Evolutionary conservation across 805 yeast genomes (phyloP).

Genomic region (Naumovozyma baii): DNA sequence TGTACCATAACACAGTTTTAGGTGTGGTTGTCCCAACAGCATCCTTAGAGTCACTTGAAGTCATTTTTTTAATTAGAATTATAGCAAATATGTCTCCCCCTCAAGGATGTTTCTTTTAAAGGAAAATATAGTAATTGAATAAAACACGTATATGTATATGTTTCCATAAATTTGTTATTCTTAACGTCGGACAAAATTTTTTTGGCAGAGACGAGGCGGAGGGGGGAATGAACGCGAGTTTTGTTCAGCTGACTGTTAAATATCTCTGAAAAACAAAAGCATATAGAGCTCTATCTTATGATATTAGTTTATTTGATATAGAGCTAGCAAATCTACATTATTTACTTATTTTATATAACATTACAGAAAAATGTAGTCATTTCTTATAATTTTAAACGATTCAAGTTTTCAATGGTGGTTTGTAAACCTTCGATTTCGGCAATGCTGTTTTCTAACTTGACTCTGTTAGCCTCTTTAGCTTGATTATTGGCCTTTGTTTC

Average conservation of each 20-base stretch:
- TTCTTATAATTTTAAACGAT: constrained; percentile 53
- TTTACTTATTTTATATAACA: not conserved
- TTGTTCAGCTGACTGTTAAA: too few relatives aligned
- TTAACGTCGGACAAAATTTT: not conserved
- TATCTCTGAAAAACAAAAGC: too few relatives aligned
- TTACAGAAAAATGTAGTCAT: not conserved
- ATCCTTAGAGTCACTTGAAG: not conserved
- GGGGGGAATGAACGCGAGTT: too few relatives aligned
- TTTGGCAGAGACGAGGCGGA: not conserved
- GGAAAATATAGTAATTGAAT: too few relatives aligned
- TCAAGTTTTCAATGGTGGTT: constrained; percentile 75
- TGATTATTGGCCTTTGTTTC: constrained; percentile 74
- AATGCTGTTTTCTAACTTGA: constrained; percentile 54
- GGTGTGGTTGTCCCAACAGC: constrained; percentile 28
- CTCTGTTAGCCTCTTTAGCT: constrained; percentile 67
- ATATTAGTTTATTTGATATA: not conserved
- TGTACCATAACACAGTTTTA: constrained; percentile 57
- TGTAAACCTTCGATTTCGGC: constrained; percentile 90
- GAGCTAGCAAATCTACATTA: not conserved
- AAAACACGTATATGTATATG: too few relatives aligned
- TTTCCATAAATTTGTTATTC: too few relatives aligned
- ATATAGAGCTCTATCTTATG: not conserved
- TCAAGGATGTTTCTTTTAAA: too few relatives aligned
- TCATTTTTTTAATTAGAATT: not conserved
- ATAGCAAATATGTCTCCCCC: too few relatives aligned